Conservation (phyloP, 148 eudicot genomes). For the Chenopodium berlandieri region DNA sequence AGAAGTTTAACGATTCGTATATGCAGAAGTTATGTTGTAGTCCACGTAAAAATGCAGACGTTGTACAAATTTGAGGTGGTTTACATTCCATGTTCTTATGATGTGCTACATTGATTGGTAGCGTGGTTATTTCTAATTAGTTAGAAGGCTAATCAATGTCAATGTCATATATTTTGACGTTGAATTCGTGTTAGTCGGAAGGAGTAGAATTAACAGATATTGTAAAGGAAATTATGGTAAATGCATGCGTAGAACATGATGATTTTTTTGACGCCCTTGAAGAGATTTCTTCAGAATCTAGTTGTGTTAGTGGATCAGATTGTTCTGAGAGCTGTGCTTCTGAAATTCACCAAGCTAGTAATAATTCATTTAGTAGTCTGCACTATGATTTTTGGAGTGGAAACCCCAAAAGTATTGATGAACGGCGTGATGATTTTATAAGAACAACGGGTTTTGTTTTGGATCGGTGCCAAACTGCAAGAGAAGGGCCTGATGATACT, state of each 20-base stretch:
- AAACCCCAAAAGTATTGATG: conserved; percentile 51
- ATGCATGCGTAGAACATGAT: conserved; percentile 26
- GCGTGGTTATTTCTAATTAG: not conserved
- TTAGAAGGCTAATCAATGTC: not conserved
- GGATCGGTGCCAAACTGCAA: conserved; percentile 34
- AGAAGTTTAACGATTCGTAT: not conserved
- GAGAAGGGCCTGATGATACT: conserved; percentile 30
- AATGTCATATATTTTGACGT: not conserved
- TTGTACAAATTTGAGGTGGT: not conserved
- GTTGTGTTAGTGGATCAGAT: conserved; percentile 41
- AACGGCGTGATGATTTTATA: conserved; percentile 59
- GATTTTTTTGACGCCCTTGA: conserved; percentile 57
- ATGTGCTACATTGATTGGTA: not conserved
- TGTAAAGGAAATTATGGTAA: conserved; percentile 13
- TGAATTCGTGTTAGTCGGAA: not conserved
- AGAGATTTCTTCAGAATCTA: conserved; percentile 50
- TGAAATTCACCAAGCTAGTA: conserved; percentile 20
- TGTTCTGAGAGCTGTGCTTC: conserved; percentile 34
- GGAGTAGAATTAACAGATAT: not conserved
- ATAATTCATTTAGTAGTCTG: conserved; percentile 20
- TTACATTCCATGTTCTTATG: not conserved
- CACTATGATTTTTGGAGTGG: conserved; percentile 61
- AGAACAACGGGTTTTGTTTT: conserved; percentile 47
- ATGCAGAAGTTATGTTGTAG: not conserved
- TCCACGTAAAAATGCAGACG: not conserved